phyloP scores from a whole-genome alignment of 2,329 filamentous ascomycete genomes.

The Aspergillus tubingensis region DNA sequence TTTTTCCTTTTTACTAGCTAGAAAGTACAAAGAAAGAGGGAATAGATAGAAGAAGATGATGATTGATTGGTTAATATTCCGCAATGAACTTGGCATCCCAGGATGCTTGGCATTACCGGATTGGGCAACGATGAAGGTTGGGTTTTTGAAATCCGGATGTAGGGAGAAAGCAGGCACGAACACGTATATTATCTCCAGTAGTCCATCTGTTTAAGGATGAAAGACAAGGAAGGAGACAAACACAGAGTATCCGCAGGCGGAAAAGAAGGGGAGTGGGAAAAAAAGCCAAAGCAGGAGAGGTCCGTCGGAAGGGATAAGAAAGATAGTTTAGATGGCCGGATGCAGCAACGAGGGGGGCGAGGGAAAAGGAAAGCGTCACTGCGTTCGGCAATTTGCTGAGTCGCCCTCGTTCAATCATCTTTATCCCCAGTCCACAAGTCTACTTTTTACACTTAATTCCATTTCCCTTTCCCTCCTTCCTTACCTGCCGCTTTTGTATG shows the following conservation, averaged over 20 bases:
- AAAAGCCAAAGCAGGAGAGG: not conserved
- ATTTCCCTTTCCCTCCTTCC: too few species aligned
- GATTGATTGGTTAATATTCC: too few species aligned
- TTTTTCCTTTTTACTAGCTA: not conserved
- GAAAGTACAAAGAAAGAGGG: not conserved
- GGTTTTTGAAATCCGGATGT: too few species aligned
- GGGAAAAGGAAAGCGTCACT: too few species aligned
- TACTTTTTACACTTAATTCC: too few species aligned
- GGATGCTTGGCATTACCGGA: constrained; percentile 1
- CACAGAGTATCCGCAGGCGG: not conserved
- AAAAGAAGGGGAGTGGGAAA: not conserved
- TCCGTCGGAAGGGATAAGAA: not conserved
- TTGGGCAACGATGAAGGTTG: not conserved
- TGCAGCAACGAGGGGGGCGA: not conserved
- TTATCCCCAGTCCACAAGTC: too few species aligned
- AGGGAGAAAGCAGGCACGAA: not conserved
- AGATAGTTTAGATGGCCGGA: not conserved
- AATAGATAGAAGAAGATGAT: too few species aligned
- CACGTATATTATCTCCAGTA: not conserved
- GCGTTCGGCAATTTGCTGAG: too few species aligned
- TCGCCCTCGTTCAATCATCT: constrained; percentile 6
- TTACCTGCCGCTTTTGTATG: not conserved
- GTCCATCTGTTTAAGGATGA: not conserved
- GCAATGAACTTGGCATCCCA: too few species aligned
- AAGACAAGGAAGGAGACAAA: not conserved